Base-by-base conservation (phyloP, 306 rosid species). In the Neltuma alba region DNA sequence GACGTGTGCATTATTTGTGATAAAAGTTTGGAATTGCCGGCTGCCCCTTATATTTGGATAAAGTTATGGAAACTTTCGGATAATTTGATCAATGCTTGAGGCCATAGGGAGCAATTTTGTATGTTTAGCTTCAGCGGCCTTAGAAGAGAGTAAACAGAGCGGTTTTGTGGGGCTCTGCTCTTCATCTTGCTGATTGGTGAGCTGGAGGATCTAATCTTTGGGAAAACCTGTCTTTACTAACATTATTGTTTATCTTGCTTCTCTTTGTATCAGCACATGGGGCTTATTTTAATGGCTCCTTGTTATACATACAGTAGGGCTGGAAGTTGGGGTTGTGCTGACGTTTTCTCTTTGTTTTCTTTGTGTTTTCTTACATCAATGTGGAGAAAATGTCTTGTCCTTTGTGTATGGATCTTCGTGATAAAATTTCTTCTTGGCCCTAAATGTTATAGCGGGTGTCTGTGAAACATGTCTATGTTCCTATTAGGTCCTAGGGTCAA, bases 251-350 rank as follows among this genome's bases (percentile, higher is more conserved):
- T 52, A 11, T 18, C 5, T 71, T 15, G 62, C 62, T 18, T 30
- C 44, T 31, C 30, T 50, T 50, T 11, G 63, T 9, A 48, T 50
- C 44, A 16, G 62, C 62, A 9, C 36, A 54, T 3, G 65, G 36
- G 36, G 77, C 74, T 71, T 52, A 66, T 70, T 70, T 28, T 21
- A 15, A 27, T 18, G 21, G 36, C 36, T 73, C 21, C 48, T 54
- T 52, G 33, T 40, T 74, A 27, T 23, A 15, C 13, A 38, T 57
- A 40, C 27, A 27, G 55, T 52, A 34, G 34, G 65, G 31, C 23
- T 20, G 37, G 34, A 74, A 28, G 34, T 45, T 36, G 28, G 25
- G 34, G 27, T 74, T 74, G 37, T 52, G n/a, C 25, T 50, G 66
- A 54, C 11, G 30, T 21, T 72, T 33, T 54, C n/a, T 72, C 47